These are phyloP conservation scores for Exophiala aquamarina DNA, from an alignment of 2,329 filamentous ascomycete genomes.

Conservation along the genomic window DNA sequence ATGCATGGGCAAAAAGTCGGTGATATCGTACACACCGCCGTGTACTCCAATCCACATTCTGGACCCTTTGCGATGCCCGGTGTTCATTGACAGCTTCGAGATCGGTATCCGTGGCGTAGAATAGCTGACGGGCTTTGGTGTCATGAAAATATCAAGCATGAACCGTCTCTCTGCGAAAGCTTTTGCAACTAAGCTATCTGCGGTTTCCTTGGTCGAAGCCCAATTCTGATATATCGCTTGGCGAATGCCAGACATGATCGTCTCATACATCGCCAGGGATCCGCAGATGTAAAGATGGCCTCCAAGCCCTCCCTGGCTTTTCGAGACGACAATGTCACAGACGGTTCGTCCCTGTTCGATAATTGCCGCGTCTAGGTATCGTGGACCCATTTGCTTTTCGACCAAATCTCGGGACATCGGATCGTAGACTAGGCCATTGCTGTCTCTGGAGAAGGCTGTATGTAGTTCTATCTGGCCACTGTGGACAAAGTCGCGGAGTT, in stretches of 20 bases:
- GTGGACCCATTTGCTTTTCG: slow-evolving; percentile 15
- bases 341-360: slow-evolving; percentile 19
- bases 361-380: slow-evolving; percentile 13
- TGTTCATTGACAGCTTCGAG: slow-evolving; percentile 52
- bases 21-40: slow-evolving; percentile 18
- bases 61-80: slow-evolving; percentile 44
- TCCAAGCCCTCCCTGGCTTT: slow-evolving; percentile 16
- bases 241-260: slow-evolving; percentile 57
- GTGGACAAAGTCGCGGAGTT: slow-evolving; percentile 15
- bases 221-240: slow-evolving; percentile 56
- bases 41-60: slow-evolving; percentile 16
- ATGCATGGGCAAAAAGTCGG: slow-evolving; percentile 14
- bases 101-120: slow-evolving; percentile 52
- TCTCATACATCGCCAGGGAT: slow-evolving; percentile 52
- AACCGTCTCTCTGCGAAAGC: slow-evolving; percentile 57
- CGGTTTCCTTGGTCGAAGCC: slow-evolving; percentile 52
- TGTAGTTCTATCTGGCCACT: slow-evolving; percentile 16
- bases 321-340: slow-evolving; percentile 17
- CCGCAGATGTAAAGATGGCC: slow-evolving; percentile 50
- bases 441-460: slow-evolving; percentile 15
- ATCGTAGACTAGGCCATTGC: slow-evolving; percentile 16
- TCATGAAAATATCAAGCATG: slow-evolving; percentile 60
- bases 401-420: slow-evolving; percentile 13
- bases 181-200: slow-evolving; percentile 52
- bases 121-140: slow-evolving; percentile 53